Conservation (phyloP, 2,329 filamentous ascomycete species). For the Cyphellophora attinorum region DNA sequence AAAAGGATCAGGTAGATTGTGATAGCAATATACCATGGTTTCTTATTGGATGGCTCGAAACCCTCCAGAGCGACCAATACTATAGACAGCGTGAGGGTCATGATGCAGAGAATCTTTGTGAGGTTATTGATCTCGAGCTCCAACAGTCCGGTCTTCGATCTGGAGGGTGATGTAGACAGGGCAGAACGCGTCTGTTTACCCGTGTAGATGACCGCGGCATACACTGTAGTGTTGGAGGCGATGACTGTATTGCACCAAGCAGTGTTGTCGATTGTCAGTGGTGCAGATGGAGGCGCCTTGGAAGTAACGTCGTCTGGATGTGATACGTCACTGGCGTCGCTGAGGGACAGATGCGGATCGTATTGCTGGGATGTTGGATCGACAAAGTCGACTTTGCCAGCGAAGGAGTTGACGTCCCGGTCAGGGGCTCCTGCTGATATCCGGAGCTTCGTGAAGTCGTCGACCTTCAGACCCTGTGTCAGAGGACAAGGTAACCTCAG, state of each 20-base stretch:
- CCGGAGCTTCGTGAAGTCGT: conserved; percentile 56
- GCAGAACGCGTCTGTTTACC: conserved; percentile 89
- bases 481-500: conserved; percentile 76
- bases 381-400: conserved; percentile 73
- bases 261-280: conserved; percentile 89
- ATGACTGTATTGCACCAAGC: conserved; percentile 98
- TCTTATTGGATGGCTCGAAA: conserved; percentile 49
- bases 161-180: conserved; percentile 79
- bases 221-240: conserved; percentile 78
- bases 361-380: conserved; percentile 31
- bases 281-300: conserved; percentile 41
- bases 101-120: conserved; percentile 86
- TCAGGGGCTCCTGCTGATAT: conserved; percentile 85
- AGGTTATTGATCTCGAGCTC: conserved; percentile 96
- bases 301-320: conserved; percentile 8
- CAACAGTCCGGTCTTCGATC: conserved; percentile 86
- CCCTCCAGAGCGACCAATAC: conserved; percentile 81
- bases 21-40: conserved; percentile 85
- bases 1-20: conserved; percentile 97
- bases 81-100: conserved; percentile 79
- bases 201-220: conserved; percentile 89
- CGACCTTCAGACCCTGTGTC: conserved; percentile 65
- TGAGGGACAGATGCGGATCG: conserved; percentile 19
- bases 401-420: conserved; percentile 87
- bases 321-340: conserved; percentile 1